Base-by-base conservation (phyloP, 768 basidiomycete genomes). In the Pilatotrama ljubarskyi region DNA sequence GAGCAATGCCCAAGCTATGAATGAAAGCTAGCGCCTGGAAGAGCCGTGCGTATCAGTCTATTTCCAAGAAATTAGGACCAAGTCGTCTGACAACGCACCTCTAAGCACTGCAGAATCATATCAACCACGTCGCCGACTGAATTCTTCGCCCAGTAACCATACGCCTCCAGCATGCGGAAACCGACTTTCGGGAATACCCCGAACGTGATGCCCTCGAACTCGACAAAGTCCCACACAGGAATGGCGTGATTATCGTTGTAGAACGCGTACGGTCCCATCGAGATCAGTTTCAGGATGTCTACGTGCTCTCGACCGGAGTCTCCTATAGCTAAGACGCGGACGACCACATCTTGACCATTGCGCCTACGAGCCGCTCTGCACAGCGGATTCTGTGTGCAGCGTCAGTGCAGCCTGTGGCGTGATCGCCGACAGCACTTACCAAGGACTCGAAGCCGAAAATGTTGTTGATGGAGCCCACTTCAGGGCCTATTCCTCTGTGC, bases 101-200 rank as follows among this genome's bases (percentile, higher is more conserved):
- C 68, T 24, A 73, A 46, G 47, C 65, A 68, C 47, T 74, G 73
- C 64, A 73, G 40, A 2, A 72, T 44, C 68, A 74, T 71, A 25
- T 74, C 67, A 20, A 73, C 24, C 37, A 73, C 43, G 51, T 74
- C 72, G 1, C 70, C 72, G 0, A 68, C 70, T 32, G 71, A 71
- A 55, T 74, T 74, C 59, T 66, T 58, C 11, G 70, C 51, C 71
- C 72, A 72, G 8, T 6, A 57, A 11, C 46, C 62, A 59, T 67
- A 67, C 8, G 62, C 55, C 3, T 52, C 41, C 0, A 15, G 2
- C 24, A 68, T 36, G 1, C 26, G 42, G 4, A 5, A 41, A 8
- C 68, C 72, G 8, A 67, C 64, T 29, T 48, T 65, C 1, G 70
- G 70, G 51, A 74, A 73, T 24, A 73, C 42, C 1, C 69, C 69